Evolutionary conservation across 495 filamentous ascomycete genomes (phyloP), one percentile per base, ranked within the genome.

Genomic region (Mytilinidion resinicola): DNA sequence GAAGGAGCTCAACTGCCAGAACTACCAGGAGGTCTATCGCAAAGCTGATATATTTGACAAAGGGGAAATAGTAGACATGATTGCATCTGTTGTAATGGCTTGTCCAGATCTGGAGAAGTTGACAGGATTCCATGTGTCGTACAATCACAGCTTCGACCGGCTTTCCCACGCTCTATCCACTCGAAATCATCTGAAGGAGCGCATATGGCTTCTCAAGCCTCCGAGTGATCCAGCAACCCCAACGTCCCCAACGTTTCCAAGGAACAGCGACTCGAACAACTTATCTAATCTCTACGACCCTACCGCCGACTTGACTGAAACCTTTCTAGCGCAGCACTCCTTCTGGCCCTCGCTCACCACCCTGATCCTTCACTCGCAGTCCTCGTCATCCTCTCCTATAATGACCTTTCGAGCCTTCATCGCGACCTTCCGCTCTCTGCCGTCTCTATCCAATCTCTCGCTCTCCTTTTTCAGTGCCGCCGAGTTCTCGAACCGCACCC

Each of bases 81-180:
- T 91, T 4, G 87, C 89, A 5, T 90, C 88, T 6, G 72, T 96
- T 30, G 82, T 96, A 33, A 91, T 91, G 85, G 82, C 85, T 5
- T 96, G 90, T 67, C 89, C 89, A 9, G 92, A 93, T 67, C 72
- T 96, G 39, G 89, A 95, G 67, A 76, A 80, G 42, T 72, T 95
- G 15, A 70, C 84, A 36, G 90, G 90, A 2, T 82, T 85, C 60
- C 82, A 87, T 65, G 79, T 85, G 8, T 75, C 80, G 8, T 90
- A 90, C 66, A 77, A 82, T 49, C 85, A 89, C 66, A 77, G 82
- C 43, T 90, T 87, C 61, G 85, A 87, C 65, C 85, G 88, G 39
- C 69, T 91, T 9, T 85, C 86, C 17, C 82, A 92, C 65, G 89
- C 90, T 1, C 71, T 96, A 43, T 89, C 89, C 1, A 90, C 89